phyloP scores from a whole-genome alignment of 371 early-diverging fungal species.

The Choanephora cucurbitarum region DNA sequence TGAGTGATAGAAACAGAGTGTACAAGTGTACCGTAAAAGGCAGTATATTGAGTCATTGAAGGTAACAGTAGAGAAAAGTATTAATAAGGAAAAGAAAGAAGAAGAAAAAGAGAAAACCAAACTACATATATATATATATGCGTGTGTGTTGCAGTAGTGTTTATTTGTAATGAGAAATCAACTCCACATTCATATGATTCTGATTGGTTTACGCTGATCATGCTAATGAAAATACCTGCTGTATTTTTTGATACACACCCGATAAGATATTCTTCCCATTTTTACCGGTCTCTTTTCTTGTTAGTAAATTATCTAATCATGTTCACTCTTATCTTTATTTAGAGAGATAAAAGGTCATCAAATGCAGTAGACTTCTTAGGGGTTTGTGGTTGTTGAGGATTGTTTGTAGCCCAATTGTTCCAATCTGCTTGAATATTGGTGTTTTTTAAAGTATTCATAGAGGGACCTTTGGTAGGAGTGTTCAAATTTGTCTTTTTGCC shows the following conservation, averaged over 20 bases:
- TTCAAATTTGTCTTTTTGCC: constrained; percentile 43
- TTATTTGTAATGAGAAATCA: no score
- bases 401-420: constrained; percentile 43
- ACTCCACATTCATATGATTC: no score
- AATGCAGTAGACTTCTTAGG: constrained; percentile 32
- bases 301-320: not conserved
- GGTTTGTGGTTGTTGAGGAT: constrained; percentile 11
- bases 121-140: no score
- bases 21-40: constrained; percentile 69
- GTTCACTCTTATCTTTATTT: not conserved
- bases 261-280: not conserved
- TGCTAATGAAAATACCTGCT: not conserved
- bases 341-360: constrained; percentile 43
- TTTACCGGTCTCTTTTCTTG: no score
- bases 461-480: constrained; percentile 46
- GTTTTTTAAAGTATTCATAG: constrained; percentile 62
- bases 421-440: constrained; percentile 42
- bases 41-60: constrained; percentile 12
- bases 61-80: not conserved
- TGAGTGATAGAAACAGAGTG: constrained; percentile 64
- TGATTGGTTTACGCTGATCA: no score
- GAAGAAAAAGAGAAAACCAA: not conserved
- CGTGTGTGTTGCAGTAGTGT: no score
- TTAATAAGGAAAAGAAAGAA: not conserved
- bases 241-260: not conserved